A percentile compares a stretch with the other conserved stretches of the same genome.
phyloP scores from a whole-genome alignment of 208 protist genomes.

The Wallacemonas sp. region DNA sequence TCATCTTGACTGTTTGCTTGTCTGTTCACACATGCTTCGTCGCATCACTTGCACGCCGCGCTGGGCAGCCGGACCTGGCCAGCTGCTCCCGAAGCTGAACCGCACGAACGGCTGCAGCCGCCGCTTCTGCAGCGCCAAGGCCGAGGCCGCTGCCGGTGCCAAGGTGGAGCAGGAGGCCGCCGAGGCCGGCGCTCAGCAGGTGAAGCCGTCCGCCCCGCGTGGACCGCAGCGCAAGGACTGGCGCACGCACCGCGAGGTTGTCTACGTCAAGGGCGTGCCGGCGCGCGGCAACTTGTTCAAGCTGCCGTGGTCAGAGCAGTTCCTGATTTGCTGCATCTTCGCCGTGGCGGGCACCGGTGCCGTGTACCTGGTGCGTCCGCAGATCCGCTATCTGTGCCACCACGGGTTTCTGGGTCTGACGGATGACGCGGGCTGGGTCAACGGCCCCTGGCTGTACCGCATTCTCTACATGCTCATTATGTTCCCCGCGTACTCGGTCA shows the following conservation, averaged over 20 bases:
- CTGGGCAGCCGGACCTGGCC: not conserved
- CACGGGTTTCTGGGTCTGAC: slow-evolving; percentile 82
- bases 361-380: slow-evolving; percentile 68
- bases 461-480: slow-evolving; percentile 80
- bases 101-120: not conserved
- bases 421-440: slow-evolving; percentile 66
- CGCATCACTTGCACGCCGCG: slow-evolving; percentile 9
- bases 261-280: slow-evolving; percentile 82
- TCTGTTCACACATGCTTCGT: slow-evolving; percentile 23
- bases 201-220: slow-evolving; percentile 26
- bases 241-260: slow-evolving; percentile 76
- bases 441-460: slow-evolving; percentile 86
- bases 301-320: slow-evolving; percentile 73
- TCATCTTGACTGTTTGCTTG: not conserved
- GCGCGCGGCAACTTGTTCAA: slow-evolving; percentile 77
- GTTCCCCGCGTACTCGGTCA: slow-evolving; percentile 79
- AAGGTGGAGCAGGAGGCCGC: slow-evolving; percentile 32
- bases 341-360: slow-evolving; percentile 71
- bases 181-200: slow-evolving; percentile 22
- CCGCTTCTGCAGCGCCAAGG: slow-evolving; percentile 33
- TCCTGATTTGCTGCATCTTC: slow-evolving; percentile 83
- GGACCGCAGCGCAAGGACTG: slow-evolving; percentile 72
- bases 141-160: slow-evolving; percentile 21
- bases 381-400: slow-evolving; percentile 69
- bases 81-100: not conserved